phyloP scores from a whole-genome alignment of 257 asterid genomes.

The Jaltomata sinuosa region DNA sequence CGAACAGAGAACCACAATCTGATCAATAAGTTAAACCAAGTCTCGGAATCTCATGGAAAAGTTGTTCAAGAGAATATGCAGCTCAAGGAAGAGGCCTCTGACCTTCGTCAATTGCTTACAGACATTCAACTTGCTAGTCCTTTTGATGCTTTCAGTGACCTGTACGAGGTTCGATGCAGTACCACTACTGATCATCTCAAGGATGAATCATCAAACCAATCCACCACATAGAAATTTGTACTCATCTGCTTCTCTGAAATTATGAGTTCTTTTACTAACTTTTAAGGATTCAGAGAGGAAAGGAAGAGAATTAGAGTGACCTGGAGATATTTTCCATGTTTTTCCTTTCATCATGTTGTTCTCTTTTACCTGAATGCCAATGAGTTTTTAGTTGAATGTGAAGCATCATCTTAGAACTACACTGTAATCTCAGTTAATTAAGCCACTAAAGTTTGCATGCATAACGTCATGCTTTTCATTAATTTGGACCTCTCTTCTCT shows the following conservation, averaged over 20 bases:
- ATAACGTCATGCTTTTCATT: background rate
- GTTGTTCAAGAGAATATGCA: conserved; percentile 22
- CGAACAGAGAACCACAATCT: conserved; percentile 22
- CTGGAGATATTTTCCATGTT: conserved; percentile 7
- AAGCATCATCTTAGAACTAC: background rate
- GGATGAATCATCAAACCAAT: conserved; percentile 45
- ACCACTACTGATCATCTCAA: conserved; percentile 39
- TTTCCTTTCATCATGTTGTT: conserved; percentile 16
- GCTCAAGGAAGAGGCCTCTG: conserved; percentile 33
- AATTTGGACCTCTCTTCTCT: background rate
- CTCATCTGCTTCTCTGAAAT: conserved; percentile 33
- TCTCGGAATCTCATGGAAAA: conserved; percentile 20
- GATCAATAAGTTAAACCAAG: conserved; percentile 21
- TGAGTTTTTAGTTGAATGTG: background rate
- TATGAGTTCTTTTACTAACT: background rate
- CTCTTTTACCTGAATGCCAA: conserved; percentile 18
- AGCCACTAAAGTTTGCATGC: background rate
- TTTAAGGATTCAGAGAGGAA: background rate
- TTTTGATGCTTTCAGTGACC: conserved; percentile 34
- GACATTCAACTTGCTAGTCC: conserved; percentile 23
- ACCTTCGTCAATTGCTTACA: conserved; percentile 16
- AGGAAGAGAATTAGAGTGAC: conserved; percentile 1
- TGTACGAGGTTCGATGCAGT: conserved; percentile 50
- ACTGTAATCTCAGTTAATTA: background rate
- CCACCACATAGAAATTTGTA: conserved; percentile 17